These are phyloP conservation scores for Phycomyces nitens DNA, from an alignment of 192 early-diverging fungal genomes.

Conservation along the genomic window DNA sequence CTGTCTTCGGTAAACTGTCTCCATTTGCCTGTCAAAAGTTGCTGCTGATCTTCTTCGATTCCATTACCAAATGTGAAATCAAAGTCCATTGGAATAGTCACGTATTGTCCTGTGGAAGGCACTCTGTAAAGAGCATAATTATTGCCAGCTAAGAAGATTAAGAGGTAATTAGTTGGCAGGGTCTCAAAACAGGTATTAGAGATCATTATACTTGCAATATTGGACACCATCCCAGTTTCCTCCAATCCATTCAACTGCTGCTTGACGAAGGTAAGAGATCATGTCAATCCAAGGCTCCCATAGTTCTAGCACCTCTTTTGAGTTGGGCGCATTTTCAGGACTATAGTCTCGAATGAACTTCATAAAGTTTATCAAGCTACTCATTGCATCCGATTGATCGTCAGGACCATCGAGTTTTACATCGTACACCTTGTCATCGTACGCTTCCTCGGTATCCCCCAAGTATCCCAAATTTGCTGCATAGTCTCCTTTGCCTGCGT, in stretches of 20 bases:
- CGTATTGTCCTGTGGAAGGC: conserved; percentile 26
- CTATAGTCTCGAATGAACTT: conserved; percentile 30
- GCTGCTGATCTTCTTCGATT: conserved; percentile 13
- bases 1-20: conserved; percentile 28
- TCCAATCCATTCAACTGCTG: conserved; percentile 36
- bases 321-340: conserved; percentile 10
- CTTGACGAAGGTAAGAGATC: conserved; percentile 24
- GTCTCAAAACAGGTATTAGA: background rate
- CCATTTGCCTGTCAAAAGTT: conserved; percentile 23
- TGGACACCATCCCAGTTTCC: conserved; percentile 38
- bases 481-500: conserved; percentile 29
- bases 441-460: conserved; percentile 24
- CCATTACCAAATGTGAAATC: conserved; percentile 48
- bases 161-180: background rate
- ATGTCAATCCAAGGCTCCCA: conserved; percentile 34
- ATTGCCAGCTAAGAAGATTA: conserved; percentile 29
- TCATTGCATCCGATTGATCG: conserved; percentile 25
- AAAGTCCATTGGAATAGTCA: conserved; percentile 44
- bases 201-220: conserved; percentile 19
- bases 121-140: conserved; percentile 27
- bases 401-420: conserved; percentile 26
- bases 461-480: conserved; percentile 35
- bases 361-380: conserved; percentile 33
- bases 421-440: conserved; percentile 29
- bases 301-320: conserved; percentile 1